These are phyloP conservation scores for Entamoeba moshkovskii DNA, from an alignment of 208 protist genomes.

Conservation along the genomic window DNA sequence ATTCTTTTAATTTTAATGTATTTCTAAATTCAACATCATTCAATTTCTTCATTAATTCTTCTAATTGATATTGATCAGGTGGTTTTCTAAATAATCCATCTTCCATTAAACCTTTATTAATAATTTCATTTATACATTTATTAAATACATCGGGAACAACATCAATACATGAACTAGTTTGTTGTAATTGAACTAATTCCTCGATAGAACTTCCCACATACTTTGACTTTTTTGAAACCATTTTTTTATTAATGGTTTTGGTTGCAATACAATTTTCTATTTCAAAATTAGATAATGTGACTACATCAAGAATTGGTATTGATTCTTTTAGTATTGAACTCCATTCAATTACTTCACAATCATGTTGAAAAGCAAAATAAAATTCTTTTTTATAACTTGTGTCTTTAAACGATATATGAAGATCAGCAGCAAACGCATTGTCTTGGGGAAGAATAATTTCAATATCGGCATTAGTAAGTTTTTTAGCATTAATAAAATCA, in stretches of 20 bases:
- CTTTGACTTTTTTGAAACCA: neutral
- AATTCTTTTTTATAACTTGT: neutral
- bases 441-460: neutral
- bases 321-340: neutral
- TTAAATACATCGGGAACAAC: neutral
- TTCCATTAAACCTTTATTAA: neutral
- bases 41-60: conserved; percentile 2
- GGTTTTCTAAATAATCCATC: neutral
- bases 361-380: neutral
- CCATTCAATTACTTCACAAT: neutral
- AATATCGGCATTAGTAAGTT: neutral
- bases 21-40: neutral
- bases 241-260: neutral
- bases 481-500: neutral
- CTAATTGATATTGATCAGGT: neutral
- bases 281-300: neutral
- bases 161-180: neutral
- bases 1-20: neutral
- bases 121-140: neutral
- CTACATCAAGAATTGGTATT: neutral
- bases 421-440: neutral
- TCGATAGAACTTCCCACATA: neutral
- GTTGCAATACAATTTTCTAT: neutral
- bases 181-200: neutral
- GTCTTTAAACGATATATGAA: neutral